Conservation (phyloP, 2,329 filamentous ascomycete species). For the Fusarium chuoi region DNA sequence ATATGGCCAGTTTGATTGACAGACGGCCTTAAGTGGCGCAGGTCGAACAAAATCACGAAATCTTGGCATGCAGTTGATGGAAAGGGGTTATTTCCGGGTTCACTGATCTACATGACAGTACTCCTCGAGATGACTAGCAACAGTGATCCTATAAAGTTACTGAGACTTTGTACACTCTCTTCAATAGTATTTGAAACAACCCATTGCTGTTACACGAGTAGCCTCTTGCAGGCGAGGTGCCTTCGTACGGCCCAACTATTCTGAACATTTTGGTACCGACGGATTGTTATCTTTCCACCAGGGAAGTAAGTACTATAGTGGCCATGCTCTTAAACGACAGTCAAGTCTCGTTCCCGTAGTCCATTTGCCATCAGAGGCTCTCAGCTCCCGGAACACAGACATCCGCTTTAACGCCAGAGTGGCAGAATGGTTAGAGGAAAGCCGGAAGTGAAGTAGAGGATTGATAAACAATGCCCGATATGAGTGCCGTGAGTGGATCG, state of each 20-base stretch:
- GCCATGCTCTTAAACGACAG: too few relatives aligned
- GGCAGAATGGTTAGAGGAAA: too few relatives aligned
- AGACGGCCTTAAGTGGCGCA: accelerated
- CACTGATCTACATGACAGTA: too few relatives aligned
- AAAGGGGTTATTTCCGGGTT: not conserved
- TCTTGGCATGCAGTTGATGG: too few relatives aligned
- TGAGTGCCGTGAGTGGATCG: accelerated
- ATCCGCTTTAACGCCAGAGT: too few relatives aligned
- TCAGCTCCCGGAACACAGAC: not conserved
- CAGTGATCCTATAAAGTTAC: too few relatives aligned
- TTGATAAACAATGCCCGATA: too few relatives aligned
- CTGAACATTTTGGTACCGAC: not conserved
- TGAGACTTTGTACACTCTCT: not conserved
- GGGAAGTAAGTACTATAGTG: not conserved
- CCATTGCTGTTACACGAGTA: not conserved
- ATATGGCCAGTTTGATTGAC: accelerated
- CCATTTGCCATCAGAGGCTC: not conserved
- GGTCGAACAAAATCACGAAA: not conserved
- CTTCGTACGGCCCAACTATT: not conserved
- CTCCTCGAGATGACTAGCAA: not conserved
- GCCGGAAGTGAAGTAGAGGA: too few relatives aligned
- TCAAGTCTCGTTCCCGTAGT: not conserved
- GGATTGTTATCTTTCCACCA: not conserved
- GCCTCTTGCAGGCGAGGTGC: too few relatives aligned
- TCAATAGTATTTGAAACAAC: not conserved